These are phyloP conservation scores for Coemansia brasiliensis DNA, from an alignment of 192 early-diverging fungal genomes.

Conservation along the genomic window DNA sequence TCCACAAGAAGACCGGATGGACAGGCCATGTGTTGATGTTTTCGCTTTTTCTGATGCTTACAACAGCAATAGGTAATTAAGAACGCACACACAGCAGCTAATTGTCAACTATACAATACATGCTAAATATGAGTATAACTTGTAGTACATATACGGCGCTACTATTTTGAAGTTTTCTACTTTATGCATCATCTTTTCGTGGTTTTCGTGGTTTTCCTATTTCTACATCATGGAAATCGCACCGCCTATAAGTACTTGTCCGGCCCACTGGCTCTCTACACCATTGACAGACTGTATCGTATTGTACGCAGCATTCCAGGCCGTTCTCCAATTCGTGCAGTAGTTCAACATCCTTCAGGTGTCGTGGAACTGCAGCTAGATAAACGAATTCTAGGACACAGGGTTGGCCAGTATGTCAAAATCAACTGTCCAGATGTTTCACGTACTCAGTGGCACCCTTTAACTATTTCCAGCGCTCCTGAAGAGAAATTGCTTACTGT, in stretches of 20 bases:
- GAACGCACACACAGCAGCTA: not conserved
- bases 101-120: not conserved
- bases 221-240: conserved; percentile 66
- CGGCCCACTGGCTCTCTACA: conserved; percentile 59
- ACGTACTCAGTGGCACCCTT: conserved; percentile 74
- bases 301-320: conserved; percentile 55
- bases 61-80: conserved; percentile 56
- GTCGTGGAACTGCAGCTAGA: conserved; percentile 73
- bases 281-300: conserved; percentile 64
- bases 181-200: conserved; percentile 77
- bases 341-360: conserved; percentile 73
- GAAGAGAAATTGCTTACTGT: conserved; percentile 77
- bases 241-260: conserved; percentile 63
- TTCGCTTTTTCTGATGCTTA: conserved; percentile 60
- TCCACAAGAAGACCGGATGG: conserved; percentile 47
- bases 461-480: conserved; percentile 72
- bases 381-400: conserved; percentile 52
- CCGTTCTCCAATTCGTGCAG: conserved; percentile 63
- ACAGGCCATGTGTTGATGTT: conserved; percentile 74
- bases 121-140: not conserved
- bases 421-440: conserved; percentile 72
- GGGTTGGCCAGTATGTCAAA: conserved; percentile 79
- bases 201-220: conserved; percentile 64
- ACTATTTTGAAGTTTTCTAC: conserved; percentile 76
- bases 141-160: conserved; percentile 55